A percentile compares a stretch with the other conserved stretches of the same genome.
phyloP scores from a whole-genome alignment of 2,329 filamentous ascomycete genomes.

The Fonsecaea nubica region DNA sequence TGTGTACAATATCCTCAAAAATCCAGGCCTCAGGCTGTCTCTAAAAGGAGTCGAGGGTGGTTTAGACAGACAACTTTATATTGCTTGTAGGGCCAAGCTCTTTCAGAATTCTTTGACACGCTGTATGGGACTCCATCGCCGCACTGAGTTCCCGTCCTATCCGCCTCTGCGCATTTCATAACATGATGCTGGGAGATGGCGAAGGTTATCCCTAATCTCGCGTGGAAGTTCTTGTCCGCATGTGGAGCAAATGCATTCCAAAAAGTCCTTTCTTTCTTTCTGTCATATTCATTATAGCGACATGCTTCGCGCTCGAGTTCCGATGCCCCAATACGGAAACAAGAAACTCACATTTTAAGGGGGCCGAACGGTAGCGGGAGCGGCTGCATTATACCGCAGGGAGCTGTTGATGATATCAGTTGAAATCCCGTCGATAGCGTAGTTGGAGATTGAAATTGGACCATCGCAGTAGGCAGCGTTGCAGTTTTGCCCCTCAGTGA shows the following conservation, averaged over 20 bases:
- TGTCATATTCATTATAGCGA: slow-evolving; percentile 29
- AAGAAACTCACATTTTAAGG: neutral
- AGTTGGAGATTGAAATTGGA: neutral
- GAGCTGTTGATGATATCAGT: neutral
- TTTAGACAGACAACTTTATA: slow-evolving; percentile 9
- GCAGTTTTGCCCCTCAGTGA: neutral
- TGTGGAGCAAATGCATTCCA: slow-evolving; percentile 28
- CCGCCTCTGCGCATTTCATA: slow-evolving; percentile 3
- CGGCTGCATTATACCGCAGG: slow-evolving; percentile 12
- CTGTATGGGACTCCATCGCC: slow-evolving; percentile 1
- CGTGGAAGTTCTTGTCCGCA: slow-evolving; percentile 28
- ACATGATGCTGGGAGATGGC: neutral
- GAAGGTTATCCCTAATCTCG: slow-evolving; percentile 24
- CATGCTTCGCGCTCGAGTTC: neutral
- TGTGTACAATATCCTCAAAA: neutral
- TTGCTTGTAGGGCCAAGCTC: neutral
- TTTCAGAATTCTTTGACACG: neutral
- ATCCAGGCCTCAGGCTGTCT: neutral
- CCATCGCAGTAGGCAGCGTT: neutral
- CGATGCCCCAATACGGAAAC: neutral
- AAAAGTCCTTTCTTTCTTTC: slow-evolving; percentile 15
- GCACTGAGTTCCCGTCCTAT: neutral
- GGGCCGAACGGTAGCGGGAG: slow-evolving; percentile 3
- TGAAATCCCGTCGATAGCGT: neutral
- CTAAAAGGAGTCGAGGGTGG: neutral